Conservation (phyloP, 257 asterid species). For the Fraxinus cuspidata region DNA sequence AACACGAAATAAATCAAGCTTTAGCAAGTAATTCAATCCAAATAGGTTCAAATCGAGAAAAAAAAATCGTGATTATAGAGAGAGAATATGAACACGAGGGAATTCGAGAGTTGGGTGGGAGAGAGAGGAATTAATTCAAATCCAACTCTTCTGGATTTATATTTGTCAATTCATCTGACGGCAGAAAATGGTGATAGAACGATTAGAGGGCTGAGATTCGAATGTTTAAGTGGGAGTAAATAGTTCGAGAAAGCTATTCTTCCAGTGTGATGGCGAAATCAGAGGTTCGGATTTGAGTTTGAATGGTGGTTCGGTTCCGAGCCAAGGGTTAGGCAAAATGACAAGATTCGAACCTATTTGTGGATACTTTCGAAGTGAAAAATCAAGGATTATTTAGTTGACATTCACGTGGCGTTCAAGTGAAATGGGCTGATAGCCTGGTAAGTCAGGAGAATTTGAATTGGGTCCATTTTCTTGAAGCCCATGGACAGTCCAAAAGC, state of each 20-base stretch:
- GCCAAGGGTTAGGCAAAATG: slow-evolving; percentile 48
- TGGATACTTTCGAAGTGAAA: slow-evolving; percentile 22
- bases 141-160: slow-evolving; percentile 9
- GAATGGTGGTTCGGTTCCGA: slow-evolving; percentile 19
- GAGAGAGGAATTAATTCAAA: slow-evolving; percentile 7
- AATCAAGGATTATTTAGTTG: too few species aligned
- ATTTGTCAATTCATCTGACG: slow-evolving; percentile 24
- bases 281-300: slow-evolving; percentile 17
- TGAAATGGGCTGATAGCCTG: too few species aligned
- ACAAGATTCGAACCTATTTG: slow-evolving; percentile 65
- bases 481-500: too few species aligned
- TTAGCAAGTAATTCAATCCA: not conserved
- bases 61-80: not conserved
- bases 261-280: not conserved
- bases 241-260: not conserved
- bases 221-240: not conserved
- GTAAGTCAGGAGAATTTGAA: too few species aligned
- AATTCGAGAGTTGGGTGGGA: not conserved
- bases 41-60: slow-evolving; percentile 1
- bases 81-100: slow-evolving; percentile 10
- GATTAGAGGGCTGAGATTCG: slow-evolving; percentile 27
- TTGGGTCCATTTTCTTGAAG: too few species aligned
- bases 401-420: too few species aligned
- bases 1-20: slow-evolving; percentile 14
- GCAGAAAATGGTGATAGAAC: not conserved